Conservation (phyloP, 1,284 basidiomycete species). For the Ceratobasidium sp. region DNA sequence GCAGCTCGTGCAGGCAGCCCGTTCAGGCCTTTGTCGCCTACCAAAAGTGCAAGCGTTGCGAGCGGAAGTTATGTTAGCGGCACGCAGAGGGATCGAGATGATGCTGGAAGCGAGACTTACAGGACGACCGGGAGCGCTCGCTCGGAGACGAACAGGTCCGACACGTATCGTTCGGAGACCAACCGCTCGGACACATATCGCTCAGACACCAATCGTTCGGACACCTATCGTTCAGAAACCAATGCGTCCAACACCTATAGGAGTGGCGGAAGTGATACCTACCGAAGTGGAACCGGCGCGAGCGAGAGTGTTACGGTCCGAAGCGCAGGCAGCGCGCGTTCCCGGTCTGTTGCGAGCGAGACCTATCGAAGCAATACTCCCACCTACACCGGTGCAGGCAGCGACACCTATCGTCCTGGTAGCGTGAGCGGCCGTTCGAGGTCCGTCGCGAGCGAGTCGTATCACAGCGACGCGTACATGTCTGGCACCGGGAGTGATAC, state of each 20-base stretch:
- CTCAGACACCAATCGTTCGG: not conserved
- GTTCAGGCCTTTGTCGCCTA: conserved; percentile 11
- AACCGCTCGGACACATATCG: conserved; percentile 12
- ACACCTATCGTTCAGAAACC: conserved; percentile 1
- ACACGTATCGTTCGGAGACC: conserved; percentile 11
- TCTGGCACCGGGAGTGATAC: conserved; percentile 27
- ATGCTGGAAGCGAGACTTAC: conserved; percentile 18
- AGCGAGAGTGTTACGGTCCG: conserved; percentile 16
- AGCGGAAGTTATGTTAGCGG: conserved; percentile 25
- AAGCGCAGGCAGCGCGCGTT: conserved; percentile 2
- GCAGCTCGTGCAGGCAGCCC: conserved; percentile 16
- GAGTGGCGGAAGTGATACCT: conserved; percentile 14
- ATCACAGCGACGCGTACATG: conserved; percentile 3
- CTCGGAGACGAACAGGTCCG: not conserved
- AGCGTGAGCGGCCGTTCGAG: conserved; percentile 14
- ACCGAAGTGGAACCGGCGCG: conserved; percentile 4
- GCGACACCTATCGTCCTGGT: not conserved
- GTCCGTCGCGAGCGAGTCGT: conserved; percentile 10
- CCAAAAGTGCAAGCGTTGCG: conserved; percentile 15
- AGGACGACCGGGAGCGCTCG: not conserved
- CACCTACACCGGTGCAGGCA: conserved; percentile 3
- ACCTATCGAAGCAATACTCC: conserved; percentile 11
- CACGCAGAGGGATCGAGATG: not conserved
- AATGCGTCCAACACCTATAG: not conserved
- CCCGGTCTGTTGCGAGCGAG: conserved; percentile 15